Base-by-base conservation (phyloP, 2,329 filamentous ascomycete genomes). In the Phialemonium atrogriseum region DNA sequence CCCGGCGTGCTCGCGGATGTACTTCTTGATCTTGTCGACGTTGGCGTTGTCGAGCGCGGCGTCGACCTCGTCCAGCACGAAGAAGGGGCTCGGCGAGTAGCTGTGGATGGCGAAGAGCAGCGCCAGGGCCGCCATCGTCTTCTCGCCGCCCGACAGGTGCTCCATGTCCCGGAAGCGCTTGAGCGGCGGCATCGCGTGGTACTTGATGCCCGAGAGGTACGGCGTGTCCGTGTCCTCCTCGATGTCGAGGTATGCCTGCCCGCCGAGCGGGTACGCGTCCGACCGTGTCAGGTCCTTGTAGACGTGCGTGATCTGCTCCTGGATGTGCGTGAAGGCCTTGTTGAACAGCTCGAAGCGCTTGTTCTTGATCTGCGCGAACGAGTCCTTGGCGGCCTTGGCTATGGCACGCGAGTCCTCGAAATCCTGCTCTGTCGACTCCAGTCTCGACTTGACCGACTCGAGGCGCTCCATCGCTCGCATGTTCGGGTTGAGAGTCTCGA, bases 161-260 rank as follows among this genome's bases (percentile, higher is more conserved):
- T 98, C 91, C 91, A 98, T 98, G 56, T 98, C 93, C 47, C 91
- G 77, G 73, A 98, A 98, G 27, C 91, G 86, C 64, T 98, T 98
- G 40, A 95, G 76, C 2, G 91, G 91, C 13, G 91, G 91, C 88
- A 96, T 98, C 40, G 91, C 93, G 54, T 96, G 88, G 60, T 98
- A 98, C 53, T 94, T 95, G 60, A 98, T 87, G 19, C 91, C 91
- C 24, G 84, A 86, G 4, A 95, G 74, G 56, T 96, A 98, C 1
- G 91, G 91, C 50, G 94, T 89, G 42, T 94, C 87, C n/a, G 81
- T 84, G 55, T 98, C 89, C 54, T 94, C 88, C 55, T 81, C 77
- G 36, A 93, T 88, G 51, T 95, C 88, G 28, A 98, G 77, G 52
- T 94, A 94, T 1, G 77, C 76, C 55, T 79, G 74, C 7, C 91